phyloP scores from a whole-genome alignment of 352 stramenopile species.

The Phytopythium cucurbitacearum region DNA sequence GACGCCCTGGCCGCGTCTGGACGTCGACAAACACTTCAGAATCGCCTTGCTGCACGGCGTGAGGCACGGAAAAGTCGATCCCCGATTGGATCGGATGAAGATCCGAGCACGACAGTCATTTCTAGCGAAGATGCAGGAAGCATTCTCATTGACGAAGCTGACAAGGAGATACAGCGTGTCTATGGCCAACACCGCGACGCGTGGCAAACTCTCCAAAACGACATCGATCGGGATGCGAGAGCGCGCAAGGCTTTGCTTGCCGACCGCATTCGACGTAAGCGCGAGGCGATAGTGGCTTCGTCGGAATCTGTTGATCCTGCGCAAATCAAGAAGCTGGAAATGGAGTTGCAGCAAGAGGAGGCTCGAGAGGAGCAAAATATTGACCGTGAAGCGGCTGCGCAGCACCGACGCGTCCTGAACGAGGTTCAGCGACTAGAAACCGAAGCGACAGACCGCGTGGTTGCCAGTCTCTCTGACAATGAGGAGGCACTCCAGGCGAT shows the following conservation, averaged over 20 bases:
- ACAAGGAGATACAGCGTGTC: slow-evolving; percentile 20
- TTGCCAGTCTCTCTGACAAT: slow-evolving; percentile 6
- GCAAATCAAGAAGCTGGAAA: background rate
- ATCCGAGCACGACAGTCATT: background rate
- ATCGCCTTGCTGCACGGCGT: slow-evolving; percentile 16
- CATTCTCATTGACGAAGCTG: slow-evolving; percentile 12
- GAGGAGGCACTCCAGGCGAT: slow-evolving; percentile 16
- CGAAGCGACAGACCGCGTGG: slow-evolving; percentile 10
- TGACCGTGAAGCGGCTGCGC: slow-evolving; percentile 10
- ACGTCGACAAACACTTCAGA: slow-evolving; percentile 17
- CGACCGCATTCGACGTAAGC: slow-evolving; percentile 31
- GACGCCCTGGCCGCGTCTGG: slow-evolving; percentile 7
- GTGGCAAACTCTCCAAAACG: slow-evolving; percentile 20
- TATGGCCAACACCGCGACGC: slow-evolving; percentile 29
- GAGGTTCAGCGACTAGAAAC: slow-evolving; percentile 10
- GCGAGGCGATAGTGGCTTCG: slow-evolving; percentile 12
- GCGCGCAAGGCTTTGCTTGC: slow-evolving; percentile 25
- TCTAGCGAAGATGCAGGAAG: slow-evolving; percentile 1
- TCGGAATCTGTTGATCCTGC: slow-evolving; percentile 4
- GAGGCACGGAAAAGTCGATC: slow-evolving; percentile 1
- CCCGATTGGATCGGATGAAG: background rate
- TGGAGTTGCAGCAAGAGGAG: slow-evolving; percentile 17
- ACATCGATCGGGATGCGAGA: slow-evolving; percentile 25
- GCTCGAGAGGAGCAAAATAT: slow-evolving; percentile 9
- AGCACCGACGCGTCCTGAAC: slow-evolving; percentile 11